Evolutionary conservation across 2,329 filamentous ascomycete genomes (phyloP), one percentile per base, ranked within the genome.

Genomic region (Fonsecaea pugnacius): DNA sequence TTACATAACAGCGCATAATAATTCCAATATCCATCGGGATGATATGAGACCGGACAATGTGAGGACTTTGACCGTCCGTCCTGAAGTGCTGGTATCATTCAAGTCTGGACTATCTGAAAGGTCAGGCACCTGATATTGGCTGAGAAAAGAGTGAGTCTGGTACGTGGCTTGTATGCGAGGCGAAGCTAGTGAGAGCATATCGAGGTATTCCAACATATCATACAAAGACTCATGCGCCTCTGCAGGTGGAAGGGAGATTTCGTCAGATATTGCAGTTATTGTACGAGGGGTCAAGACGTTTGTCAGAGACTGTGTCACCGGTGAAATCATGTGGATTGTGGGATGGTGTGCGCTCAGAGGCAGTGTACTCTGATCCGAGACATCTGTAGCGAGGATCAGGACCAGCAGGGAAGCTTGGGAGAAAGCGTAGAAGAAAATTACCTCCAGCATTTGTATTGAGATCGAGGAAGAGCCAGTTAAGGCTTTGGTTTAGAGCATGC

Each of bases 401-500:
- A 51, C 14, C 32, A 30, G 14, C 9, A 16, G 12, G 9, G 16
- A 32, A 40, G 32, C 30, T n/a, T 40, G 30, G 6, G 32, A 27
- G n/a, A 30, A 18, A 24, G 10, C n/a, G n/a, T 16, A 21, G 56
- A 51, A 36, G 32, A 35, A 35, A 24, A 27, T 21, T 51, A 62
- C 46, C 48, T 54, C 8, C 14, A 24, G 24, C 16, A 10, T 30
- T 27, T 24, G 18, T 24, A 30, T 59, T 38, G 30, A 65, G 38
- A 38, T 69, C 67, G 10, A 63, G 5, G 46, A 67, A 60, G 30
- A 68, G 56, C 66, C 66, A 69, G 18, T n/a, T 56, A 5, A 66
- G 40, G 51, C 58, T 86, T 51, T 82, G 78, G 55, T 84, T 85
- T 24, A 97, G 80, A 24, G 91, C 91, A 67, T 92, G 91, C 71